Evolutionary conservation across 2,329 filamentous ascomycete genomes (phyloP).

Genomic region (Claviceps africana): DNA sequence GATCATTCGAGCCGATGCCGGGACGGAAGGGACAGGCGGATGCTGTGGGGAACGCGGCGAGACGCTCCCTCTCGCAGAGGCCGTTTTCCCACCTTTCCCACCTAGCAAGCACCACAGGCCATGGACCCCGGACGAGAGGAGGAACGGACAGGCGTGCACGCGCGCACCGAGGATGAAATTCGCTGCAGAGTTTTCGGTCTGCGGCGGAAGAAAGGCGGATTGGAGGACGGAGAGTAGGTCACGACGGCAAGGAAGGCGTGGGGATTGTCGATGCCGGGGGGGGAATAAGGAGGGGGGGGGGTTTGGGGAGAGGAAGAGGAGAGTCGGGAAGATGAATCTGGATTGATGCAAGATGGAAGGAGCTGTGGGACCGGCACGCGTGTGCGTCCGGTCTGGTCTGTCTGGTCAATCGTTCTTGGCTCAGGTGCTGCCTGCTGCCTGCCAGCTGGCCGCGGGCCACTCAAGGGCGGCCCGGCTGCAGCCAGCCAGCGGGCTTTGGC

Average conservation of each 20-base stretch:
- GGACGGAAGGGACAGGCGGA: constrained; percentile 20
- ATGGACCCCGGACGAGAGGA: constrained; percentile 31
- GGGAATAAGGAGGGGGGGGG: background rate
- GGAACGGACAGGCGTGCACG: constrained; percentile 7
- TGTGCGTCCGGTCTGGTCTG: too few species aligned
- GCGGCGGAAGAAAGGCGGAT: background rate
- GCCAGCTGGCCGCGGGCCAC: too few species aligned
- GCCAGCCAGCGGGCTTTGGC: too few species aligned
- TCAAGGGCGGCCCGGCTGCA: too few species aligned
- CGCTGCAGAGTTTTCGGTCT: background rate
- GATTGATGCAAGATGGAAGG: background rate
- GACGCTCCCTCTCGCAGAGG: constrained; percentile 40
- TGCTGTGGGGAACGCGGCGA: constrained; percentile 38
- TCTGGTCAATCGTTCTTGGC: too few species aligned
- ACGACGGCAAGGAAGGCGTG: background rate
- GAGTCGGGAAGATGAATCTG: background rate
- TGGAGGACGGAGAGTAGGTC: background rate
- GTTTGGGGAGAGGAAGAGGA: background rate
- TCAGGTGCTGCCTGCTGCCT: too few species aligned
- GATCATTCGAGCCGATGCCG: constrained; percentile 6
- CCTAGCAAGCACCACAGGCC: constrained; percentile 42
- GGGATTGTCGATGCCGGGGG: background rate
- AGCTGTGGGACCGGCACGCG: background rate
- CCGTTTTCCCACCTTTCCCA: constrained; percentile 33
- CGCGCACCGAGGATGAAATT: background rate